Conservation (phyloP, 176 grass and related monocot genomes). For the Avena atlantica region DNA sequence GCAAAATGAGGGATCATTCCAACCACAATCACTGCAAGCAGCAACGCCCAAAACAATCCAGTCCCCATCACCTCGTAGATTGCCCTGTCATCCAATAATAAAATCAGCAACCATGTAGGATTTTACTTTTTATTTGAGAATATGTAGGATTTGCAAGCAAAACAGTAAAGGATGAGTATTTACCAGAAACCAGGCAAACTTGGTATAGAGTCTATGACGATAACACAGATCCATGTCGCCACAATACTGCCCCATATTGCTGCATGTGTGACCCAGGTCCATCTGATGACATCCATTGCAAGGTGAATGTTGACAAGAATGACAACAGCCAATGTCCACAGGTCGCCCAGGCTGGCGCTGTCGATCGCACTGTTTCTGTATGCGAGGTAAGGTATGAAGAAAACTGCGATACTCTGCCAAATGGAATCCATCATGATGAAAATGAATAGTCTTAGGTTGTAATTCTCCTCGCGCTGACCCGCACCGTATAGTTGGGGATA, state of each 20-base stretch:
- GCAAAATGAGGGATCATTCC: conserved; percentile 90
- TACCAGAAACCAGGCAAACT: conserved; percentile 90
- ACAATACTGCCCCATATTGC: conserved; percentile 93
- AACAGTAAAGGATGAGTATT: neutral
- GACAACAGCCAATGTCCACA: conserved; percentile 83
- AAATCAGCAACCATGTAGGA: conserved; percentile 39
- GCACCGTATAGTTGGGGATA: conserved; percentile 86
- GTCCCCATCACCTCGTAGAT: conserved; percentile 79
- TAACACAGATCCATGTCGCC: conserved; percentile 89
- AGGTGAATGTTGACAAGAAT: conserved; percentile 96
- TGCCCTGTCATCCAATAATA: conserved; percentile 68
- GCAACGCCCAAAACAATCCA: conserved; percentile 80
- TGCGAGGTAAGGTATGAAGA: conserved; percentile 89
- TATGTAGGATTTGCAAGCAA: conserved; percentile 17
- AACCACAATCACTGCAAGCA: conserved; percentile 66
- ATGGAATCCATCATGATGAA: conserved; percentile 80
- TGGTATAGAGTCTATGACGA: conserved; percentile 75
- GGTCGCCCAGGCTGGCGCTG: conserved; percentile 73
- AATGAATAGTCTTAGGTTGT: conserved; percentile 89
- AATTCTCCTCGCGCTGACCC: conserved; percentile 85
- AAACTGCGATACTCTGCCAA: conserved; percentile 88
- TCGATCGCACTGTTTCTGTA: conserved; percentile 80
- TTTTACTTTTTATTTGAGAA: neutral
- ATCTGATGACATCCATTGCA: conserved; percentile 85
- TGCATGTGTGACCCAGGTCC: conserved; percentile 86